Evolutionary conservation across 73 alveolate genomes (phyloP).

Genomic region (Durusdinium trenchii): DNA sequence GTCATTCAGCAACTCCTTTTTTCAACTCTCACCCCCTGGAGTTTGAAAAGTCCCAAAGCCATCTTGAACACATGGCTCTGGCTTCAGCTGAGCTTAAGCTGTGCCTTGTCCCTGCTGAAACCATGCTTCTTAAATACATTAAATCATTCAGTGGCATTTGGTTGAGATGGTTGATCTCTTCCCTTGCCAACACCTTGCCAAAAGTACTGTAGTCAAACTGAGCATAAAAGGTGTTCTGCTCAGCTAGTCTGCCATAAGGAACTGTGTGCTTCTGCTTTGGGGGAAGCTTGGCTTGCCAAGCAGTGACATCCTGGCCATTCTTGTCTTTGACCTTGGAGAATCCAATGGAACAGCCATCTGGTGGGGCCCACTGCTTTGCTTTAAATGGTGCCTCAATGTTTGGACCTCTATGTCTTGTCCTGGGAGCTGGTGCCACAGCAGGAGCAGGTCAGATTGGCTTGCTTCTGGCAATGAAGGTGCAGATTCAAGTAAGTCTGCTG

Average conservation of each 20-base stretch:
- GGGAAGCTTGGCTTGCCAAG: conserved; percentile 33
- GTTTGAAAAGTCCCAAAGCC: no score
- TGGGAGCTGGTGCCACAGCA: no score
- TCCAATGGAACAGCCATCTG: neutral
- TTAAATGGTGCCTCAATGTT: neutral
- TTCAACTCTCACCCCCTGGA: no score
- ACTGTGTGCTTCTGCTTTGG: neutral
- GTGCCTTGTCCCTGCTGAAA: neutral
- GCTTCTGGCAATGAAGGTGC: no score
- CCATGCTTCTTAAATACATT: neutral
- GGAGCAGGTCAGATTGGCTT: no score
- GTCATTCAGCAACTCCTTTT: no score
- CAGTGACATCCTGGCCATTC: neutral
- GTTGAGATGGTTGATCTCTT: neutral
- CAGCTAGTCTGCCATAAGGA: neutral
- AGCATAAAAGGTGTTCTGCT: neutral
- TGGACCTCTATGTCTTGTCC: neutral
- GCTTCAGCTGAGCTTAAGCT: neutral
- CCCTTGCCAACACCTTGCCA: neutral
- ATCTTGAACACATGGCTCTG: neutral
- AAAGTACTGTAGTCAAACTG: neutral
- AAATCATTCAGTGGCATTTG: neutral
- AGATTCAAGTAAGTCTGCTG: no score
- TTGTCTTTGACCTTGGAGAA: no score
- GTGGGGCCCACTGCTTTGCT: neutral